Base-by-base conservation (phyloP, 2,329 filamentous ascomycete species). In the Arthrobotrys conoides region DNA sequence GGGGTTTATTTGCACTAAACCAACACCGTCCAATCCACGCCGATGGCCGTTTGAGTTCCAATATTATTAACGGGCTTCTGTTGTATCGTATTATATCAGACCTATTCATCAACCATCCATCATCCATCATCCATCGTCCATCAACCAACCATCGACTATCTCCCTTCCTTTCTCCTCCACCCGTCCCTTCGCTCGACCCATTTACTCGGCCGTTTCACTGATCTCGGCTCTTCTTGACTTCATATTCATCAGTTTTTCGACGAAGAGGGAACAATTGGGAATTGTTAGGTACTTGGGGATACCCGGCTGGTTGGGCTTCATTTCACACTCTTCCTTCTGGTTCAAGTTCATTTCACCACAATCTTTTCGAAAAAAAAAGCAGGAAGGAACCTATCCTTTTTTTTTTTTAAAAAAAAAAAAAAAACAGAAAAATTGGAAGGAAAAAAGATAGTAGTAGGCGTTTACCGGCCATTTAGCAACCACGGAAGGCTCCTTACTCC, bases 401-500 rank as follows among this genome's bases (percentile, higher is more conserved):
- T n/a, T n/a, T n/a, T n/a, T n/a, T n/a, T n/a, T 41, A 41, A 16
- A 48, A 33, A 46, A 20, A 14, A 51, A 18, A 22, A 22, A 22
- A 22, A 38, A 20, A 59, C 14, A 59, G 8, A 16, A 20, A 18
- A 38, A 36, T n/a, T n/a, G 12, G 12, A 33, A 59, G 30, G 14
- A 36, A 38, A 14, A n/a, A 36, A 59, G 16, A 27, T 59, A 3
- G 16, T 57, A 41, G 4, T 4, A 33, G 27, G 20, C 57, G 14
- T 55, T 18, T 33, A 30, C 51, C 18, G 5, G 20, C 59, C 12
- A 46, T 22, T 30, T n/a, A 71, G 33, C 48, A 71, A 44, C 30
- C 61, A 66, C 61, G 33, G 63, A 49, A 66, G 64, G 44, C 64
- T 46, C 48, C 18, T n/a, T 46, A 30, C 71, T 64, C 36, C 20